These are phyloP conservation scores for Emmonsiellopsis sp. DNA, from an alignment of 2,329 filamentous ascomycete genomes.

Conservation along the genomic window DNA sequence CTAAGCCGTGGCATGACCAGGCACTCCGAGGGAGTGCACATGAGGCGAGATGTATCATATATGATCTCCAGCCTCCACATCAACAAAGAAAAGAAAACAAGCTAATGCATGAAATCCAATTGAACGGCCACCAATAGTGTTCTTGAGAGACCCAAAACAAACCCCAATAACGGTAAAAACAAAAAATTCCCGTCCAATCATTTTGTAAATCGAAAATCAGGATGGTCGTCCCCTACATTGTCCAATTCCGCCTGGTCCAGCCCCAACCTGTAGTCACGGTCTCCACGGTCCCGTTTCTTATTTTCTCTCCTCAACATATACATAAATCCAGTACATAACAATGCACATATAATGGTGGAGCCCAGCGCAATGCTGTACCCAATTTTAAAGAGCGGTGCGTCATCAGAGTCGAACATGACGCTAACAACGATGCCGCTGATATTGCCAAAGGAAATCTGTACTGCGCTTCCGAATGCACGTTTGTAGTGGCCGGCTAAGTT, in stretches of 20 bases:
- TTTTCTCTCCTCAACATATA: conserved; percentile 29
- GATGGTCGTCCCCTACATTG: conserved; percentile 33
- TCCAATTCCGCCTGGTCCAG: conserved; percentile 26
- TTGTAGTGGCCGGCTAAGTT: conserved; percentile 64
- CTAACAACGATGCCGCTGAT: conserved; percentile 53
- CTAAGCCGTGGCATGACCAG: too few species aligned
- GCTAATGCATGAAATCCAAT: neutral
- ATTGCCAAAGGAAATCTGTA: conserved; percentile 60
- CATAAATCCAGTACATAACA: conserved; percentile 22
- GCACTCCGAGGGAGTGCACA: too few species aligned
- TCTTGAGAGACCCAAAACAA: neutral
- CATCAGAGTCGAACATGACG: conserved; percentile 22
- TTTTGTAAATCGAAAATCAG: conserved; percentile 30
- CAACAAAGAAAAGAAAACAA: too few species aligned
- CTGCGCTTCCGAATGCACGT: conserved; percentile 55
- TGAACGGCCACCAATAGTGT: neutral
- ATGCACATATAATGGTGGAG: conserved; percentile 25
- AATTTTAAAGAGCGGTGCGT: conserved; percentile 20
- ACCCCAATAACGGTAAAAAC: too few species aligned
- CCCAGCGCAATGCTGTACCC: conserved; percentile 36
- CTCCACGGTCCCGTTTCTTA: conserved; percentile 23
- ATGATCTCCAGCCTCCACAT: too few species aligned
- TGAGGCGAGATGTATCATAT: too few species aligned
- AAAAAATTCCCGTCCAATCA: conserved; percentile 3
- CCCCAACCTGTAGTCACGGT: conserved; percentile 26